Conservation (phyloP, 805 yeast species). For the Nakazawaea anatomiae region DNA sequence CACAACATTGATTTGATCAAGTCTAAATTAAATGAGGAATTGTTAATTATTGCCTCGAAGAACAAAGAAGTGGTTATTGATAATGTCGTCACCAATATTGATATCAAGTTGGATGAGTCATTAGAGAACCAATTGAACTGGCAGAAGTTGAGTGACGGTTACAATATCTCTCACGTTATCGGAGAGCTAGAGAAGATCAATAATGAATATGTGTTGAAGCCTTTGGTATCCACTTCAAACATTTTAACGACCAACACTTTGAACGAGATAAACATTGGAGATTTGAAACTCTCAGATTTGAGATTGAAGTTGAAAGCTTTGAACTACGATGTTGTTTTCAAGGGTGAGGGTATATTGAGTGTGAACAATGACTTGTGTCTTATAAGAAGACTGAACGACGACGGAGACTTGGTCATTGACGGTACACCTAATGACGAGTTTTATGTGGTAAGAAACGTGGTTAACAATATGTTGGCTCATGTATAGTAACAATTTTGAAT, state of each 20-base stretch:
- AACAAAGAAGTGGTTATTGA: constrained; percentile 43
- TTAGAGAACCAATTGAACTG: constrained; percentile 61
- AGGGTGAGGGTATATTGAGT: constrained; percentile 89
- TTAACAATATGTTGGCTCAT: constrained; percentile 70
- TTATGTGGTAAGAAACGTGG: constrained; percentile 68
- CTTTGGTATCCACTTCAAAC: constrained; percentile 3
- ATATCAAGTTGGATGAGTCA: constrained; percentile 62
- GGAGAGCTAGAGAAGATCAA: constrained; percentile 44
- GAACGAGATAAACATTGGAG: constrained; percentile 73
- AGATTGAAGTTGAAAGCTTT: constrained; percentile 51
- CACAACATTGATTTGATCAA: neutral
- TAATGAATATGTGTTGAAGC: constrained; percentile 3
- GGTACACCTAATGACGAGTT: constrained; percentile 73
- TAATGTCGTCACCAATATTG: constrained; percentile 47
- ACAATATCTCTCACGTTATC: constrained; percentile 72
- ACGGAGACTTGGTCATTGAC: constrained; percentile 81
- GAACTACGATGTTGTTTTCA: constrained; percentile 77
- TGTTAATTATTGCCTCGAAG: constrained; percentile 20
- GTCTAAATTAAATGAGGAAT: constrained; percentile 9
- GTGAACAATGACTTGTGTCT: constrained; percentile 66
- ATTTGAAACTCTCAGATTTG: constrained; percentile 75
- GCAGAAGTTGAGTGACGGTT: constrained; percentile 81
- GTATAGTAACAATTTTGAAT: constrained; percentile 29
- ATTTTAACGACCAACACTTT: constrained; percentile 3
- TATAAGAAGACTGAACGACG: constrained; percentile 62